Conservation (phyloP, 2,329 filamentous ascomycete genomes). For the Didymella sp. region DNA sequence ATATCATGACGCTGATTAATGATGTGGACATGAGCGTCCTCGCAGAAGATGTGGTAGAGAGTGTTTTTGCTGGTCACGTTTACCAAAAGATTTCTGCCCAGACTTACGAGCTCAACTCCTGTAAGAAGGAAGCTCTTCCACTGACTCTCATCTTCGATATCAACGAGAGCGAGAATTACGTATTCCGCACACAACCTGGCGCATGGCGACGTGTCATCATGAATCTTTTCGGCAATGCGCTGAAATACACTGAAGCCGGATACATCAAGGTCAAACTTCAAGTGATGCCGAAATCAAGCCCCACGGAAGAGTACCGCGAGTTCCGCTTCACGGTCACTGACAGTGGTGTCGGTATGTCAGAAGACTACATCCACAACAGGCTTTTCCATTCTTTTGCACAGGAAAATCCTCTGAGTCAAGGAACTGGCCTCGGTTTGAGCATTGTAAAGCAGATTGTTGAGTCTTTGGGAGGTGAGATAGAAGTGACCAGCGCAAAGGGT, state of each 20-base stretch:
- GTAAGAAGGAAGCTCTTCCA: constrained; percentile 26
- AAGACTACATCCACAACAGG: constrained; percentile 48
- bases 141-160: constrained; percentile 47
- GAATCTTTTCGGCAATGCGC: constrained; percentile 51
- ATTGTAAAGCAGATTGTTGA: constrained; percentile 51
- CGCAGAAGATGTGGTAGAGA: constrained; percentile 49
- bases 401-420: constrained; percentile 49
- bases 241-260: constrained; percentile 50
- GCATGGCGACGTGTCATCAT: constrained; percentile 50
- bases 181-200: constrained; percentile 49
- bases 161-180: constrained; percentile 44
- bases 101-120: constrained; percentile 31
- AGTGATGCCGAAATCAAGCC: constrained; percentile 28
- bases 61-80: constrained; percentile 47
- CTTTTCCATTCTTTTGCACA: constrained; percentile 51
- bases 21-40: constrained; percentile 47
- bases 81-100: constrained; percentile 43
- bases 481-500: constrained; percentile 46
- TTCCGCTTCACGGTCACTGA: constrained; percentile 46
- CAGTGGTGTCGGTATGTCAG: constrained; percentile 52
- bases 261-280: constrained; percentile 49
- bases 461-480: constrained; percentile 47
- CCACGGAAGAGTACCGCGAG: constrained; percentile 37
- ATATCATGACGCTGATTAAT: constrained; percentile 45
- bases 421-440: constrained; percentile 50